Base-by-base conservation (phyloP, 495 filamentous ascomycete species). In the Evansstolkia leycettana region DNA sequence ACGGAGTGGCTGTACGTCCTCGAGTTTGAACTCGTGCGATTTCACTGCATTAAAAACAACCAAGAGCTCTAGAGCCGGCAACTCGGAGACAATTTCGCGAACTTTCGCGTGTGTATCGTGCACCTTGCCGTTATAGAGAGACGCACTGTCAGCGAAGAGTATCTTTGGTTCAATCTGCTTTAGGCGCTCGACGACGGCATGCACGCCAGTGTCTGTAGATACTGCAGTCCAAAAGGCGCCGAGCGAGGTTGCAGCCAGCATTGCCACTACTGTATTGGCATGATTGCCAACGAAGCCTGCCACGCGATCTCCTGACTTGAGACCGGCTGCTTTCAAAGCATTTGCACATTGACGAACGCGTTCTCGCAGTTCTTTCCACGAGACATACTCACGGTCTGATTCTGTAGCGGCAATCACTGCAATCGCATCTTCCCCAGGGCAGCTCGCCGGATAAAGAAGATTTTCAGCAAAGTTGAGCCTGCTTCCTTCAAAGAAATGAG, bases 181-280 rank as follows among this genome's bases (percentile, higher is more conserved):
- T 34, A 94, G 58, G 7, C 87, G 74, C 45, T 94, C 88, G 11
- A 95, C 58, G 3, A 94, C 84, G 5, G 77, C 78, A 46, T 78
- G 73, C 4, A 77, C 70, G n/a, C 84, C 84, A 19, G 75, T 86
- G 51, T 92, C 84, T 0, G 84, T 82, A 42, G 81, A 88, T 29
- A 92, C 79, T 2, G 82, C 83, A 1, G 86, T 89, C 86, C 86
- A 95, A 28, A 89, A 72, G n/a, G 81, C 85, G 13, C 87, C 87
- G 9, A 94, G 55, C 2, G 82, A 74, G 2, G 84, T 73, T 8
- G 82, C 70, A 10, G 84, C 80, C 23, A 95, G 69, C 78, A 94
- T 85, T 9, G 80, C 82, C n/a, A 93, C 73, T 8, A 95, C 64
- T 0, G 87, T 77, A 45, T 88, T 78, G 9, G 69, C 68, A 48